Evolutionary conservation across 768 basidiomycete species (phyloP).

Genomic region (Nidularia sp.): DNA sequence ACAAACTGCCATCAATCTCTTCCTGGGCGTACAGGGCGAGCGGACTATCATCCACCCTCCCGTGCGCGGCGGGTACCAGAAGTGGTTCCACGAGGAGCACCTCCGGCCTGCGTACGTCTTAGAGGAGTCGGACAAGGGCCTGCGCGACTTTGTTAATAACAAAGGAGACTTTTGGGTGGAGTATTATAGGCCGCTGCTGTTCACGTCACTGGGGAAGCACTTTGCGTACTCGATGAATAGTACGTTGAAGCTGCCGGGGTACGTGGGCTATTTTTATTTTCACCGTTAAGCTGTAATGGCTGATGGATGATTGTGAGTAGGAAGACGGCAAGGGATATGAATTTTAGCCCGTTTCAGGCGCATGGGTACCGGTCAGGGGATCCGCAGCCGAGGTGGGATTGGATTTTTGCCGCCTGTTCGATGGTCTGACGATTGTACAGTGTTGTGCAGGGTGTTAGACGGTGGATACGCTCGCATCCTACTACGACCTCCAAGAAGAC

Average conservation of each 20-base stretch:
- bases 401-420: not conserved
- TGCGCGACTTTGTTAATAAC: slow-evolving; percentile 55
- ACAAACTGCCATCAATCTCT: slow-evolving; percentile 96
- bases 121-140: slow-evolving; percentile 57
- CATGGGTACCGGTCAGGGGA: slow-evolving; percentile 37
- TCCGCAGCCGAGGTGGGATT: slow-evolving; percentile 28
- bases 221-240: slow-evolving; percentile 94
- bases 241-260: slow-evolving; percentile 81
- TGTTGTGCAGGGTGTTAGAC: slow-evolving; percentile 73
- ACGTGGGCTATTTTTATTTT: slow-evolving; percentile 13
- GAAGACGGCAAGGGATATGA: slow-evolving; percentile 64
- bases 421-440: slow-evolving; percentile 24
- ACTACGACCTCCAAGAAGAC: slow-evolving; percentile 34
- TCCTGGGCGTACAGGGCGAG: slow-evolving; percentile 73
- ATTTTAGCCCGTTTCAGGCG: slow-evolving; percentile 73
- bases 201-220: slow-evolving; percentile 83
- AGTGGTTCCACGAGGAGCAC: slow-evolving; percentile 79
- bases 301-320: slow-evolving; percentile 25
- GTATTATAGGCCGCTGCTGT: slow-evolving; percentile 81
- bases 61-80: slow-evolving; percentile 69
- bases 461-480: slow-evolving; percentile 67
- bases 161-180: slow-evolving; percentile 83
- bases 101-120: slow-evolving; percentile 65
- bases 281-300: not conserved
- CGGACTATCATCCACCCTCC: slow-evolving; percentile 44